A percentile compares a stretch with the other conserved stretches of the same genome.
phyloP scores from a whole-genome alignment of 805 yeast species.

The Nakazawaea wyomingensis region DNA sequence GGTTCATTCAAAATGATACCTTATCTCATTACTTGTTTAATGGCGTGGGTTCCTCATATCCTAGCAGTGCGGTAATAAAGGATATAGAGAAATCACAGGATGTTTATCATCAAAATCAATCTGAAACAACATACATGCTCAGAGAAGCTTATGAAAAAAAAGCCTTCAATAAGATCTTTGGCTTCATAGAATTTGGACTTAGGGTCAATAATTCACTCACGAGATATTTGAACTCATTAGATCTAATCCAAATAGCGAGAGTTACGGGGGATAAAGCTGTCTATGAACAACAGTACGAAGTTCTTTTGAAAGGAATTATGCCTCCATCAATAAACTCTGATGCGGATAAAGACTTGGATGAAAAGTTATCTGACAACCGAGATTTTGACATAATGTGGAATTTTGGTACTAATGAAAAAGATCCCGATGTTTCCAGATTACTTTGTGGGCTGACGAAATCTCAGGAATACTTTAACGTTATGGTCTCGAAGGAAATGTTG shows the following conservation, averaged over 20 bases:
- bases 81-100: slow-evolving; percentile 32
- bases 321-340: slow-evolving; percentile 21
- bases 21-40: slow-evolving; percentile 49
- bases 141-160: slow-evolving; percentile 50
- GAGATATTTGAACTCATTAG: slow-evolving; percentile 31
- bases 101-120: slow-evolving; percentile 50
- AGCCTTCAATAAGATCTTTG: slow-evolving; percentile 61
- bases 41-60: slow-evolving; percentile 41
- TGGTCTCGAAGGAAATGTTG: slow-evolving; percentile 35
- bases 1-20: slow-evolving; percentile 73
- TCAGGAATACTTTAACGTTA: slow-evolving; percentile 29
- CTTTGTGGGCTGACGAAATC: slow-evolving; percentile 22
- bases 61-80: slow-evolving; percentile 31
- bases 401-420: slow-evolving; percentile 34
- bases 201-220: slow-evolving; percentile 47
- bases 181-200: slow-evolving; percentile 57
- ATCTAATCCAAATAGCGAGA: slow-evolving; percentile 29
- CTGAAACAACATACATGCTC: slow-evolving; percentile 45
- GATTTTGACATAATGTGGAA: slow-evolving; percentile 54
- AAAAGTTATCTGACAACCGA: slow-evolving; percentile 48
- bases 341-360: slow-evolving; percentile 24
- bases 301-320: slow-evolving; percentile 19
- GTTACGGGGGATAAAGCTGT: slow-evolving; percentile 22
- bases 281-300: slow-evolving; percentile 16
- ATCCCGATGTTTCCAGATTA: slow-evolving; percentile 17